Percentiles rank a stretch among this genome's conserved stretches.
Conservation (phyloP, 495 filamentous ascomycete genomes). For the Aspergillus indologenus region DNA sequence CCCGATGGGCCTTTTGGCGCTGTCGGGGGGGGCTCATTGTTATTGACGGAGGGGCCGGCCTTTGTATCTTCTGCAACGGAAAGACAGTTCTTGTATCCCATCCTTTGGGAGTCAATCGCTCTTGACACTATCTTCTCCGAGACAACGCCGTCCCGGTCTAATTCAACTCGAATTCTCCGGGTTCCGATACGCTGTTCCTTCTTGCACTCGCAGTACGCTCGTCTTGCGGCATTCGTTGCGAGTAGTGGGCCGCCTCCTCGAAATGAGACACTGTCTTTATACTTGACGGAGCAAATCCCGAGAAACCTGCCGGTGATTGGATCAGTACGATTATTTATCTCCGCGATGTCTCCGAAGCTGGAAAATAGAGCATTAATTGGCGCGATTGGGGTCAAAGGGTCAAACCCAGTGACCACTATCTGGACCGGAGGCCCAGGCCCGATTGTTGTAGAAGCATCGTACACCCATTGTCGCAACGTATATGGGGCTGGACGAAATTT, state of each 20-base stretch:
- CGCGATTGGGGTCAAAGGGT: constrained; percentile 76
- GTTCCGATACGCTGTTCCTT: constrained; percentile 70
- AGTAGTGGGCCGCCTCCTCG: constrained; percentile 49
- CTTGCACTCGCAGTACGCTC: constrained; percentile 60
- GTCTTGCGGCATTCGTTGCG: constrained; percentile 74
- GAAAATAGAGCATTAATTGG: constrained; percentile 80
- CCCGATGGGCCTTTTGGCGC: constrained; percentile 86
- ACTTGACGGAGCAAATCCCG: constrained; percentile 86
- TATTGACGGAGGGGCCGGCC: constrained; percentile 30
- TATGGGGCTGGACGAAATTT: constrained; percentile 75
- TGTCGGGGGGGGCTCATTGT: constrained; percentile 67
- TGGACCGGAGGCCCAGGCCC: constrained; percentile 86
- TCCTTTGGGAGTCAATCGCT: constrained; percentile 61
- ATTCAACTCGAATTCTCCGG: constrained; percentile 71
- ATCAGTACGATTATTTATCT: constrained; percentile 86
- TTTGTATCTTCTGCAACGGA: constrained; percentile 24
- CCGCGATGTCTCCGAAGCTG: constrained; percentile 82
- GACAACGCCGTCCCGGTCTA: constrained; percentile 81
- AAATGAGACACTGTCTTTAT: constrained; percentile 65
- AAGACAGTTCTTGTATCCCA: constrained; percentile 40
- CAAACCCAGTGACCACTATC: constrained; percentile 89
- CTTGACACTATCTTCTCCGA: constrained; percentile 70
- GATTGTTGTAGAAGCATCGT: constrained; percentile 75
- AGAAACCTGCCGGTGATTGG: constrained; percentile 89
- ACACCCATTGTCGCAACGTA: constrained; percentile 68